Evolutionary conservation across 2,329 filamentous ascomycete genomes (phyloP).

Genomic region (Epichloe bromicola): DNA sequence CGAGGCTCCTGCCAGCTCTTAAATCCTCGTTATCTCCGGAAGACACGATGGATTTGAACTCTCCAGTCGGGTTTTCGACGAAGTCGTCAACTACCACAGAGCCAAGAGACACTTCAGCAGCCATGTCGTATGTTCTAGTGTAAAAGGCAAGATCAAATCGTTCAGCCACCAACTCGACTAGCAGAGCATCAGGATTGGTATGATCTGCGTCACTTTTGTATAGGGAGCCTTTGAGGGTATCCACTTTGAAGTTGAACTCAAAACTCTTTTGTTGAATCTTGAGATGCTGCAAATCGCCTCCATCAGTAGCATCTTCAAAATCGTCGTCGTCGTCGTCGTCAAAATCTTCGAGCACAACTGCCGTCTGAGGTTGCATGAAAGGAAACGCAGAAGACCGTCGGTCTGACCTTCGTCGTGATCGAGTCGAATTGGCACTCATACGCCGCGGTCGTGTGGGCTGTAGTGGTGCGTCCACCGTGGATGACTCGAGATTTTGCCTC

Average conservation of each 20-base stretch:
- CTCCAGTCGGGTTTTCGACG: constrained; percentile 73
- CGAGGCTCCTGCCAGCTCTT: constrained; percentile 64
- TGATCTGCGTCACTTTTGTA: constrained; percentile 75
- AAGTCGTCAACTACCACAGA: constrained; percentile 88
- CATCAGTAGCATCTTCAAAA: constrained; percentile 55
- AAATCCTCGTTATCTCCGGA: constrained; percentile 63
- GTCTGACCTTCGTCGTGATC: constrained; percentile 32
- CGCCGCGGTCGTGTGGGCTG: constrained; percentile 28
- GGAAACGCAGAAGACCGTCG: constrained; percentile 60
- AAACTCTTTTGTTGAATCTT: constrained; percentile 83
- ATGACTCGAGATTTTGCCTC: constrained; percentile 14
- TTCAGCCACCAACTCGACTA: constrained; percentile 86
- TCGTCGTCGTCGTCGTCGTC: constrained; percentile 53
- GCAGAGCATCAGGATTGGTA: constrained; percentile 60
- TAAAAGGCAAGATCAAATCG: constrained; percentile 80
- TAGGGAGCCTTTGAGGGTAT: constrained; percentile 83
- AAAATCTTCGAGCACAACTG: constrained; percentile 69
- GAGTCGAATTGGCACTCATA: constrained; percentile 32
- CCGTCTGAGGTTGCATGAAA: constrained; percentile 56
- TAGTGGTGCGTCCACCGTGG: constrained; percentile 13
- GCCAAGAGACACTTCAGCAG: constrained; percentile 76
- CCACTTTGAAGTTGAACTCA: constrained; percentile 93
- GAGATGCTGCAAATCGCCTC: constrained; percentile 40
- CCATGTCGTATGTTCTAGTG: constrained; percentile 82
- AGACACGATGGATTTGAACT: constrained; percentile 96